Evolutionary conservation across 306 rosid species (phyloP).

Genomic region (Citrullus amarus): DNA sequence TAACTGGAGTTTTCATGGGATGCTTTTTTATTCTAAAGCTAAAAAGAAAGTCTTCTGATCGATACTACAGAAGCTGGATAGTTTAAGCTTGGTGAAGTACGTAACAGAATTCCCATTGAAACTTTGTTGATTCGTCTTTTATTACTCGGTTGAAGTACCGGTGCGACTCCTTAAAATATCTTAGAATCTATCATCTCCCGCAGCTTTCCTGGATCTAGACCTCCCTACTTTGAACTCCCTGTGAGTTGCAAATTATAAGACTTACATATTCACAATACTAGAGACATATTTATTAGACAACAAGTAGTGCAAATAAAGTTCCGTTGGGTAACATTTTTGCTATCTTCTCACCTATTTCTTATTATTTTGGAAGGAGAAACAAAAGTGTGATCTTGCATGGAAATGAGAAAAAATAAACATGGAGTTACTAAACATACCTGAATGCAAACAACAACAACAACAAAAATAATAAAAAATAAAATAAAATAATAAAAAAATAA

Average conservation of each 20-base stretch:
- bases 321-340: background rate
- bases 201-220: slow-evolving; percentile 21
- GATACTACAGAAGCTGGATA: background rate
- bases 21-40: background rate
- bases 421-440: background rate
- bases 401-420: background rate
- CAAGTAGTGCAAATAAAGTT: background rate
- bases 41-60: background rate
- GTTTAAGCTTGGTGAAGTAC: slow-evolving; percentile 5
- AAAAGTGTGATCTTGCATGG: background rate
- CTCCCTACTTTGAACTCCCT: slow-evolving; percentile 44
- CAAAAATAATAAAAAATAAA: too few relatives aligned
- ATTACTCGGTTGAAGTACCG: slow-evolving; percentile 11
- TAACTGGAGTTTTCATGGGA: background rate
- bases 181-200: slow-evolving; percentile 16
- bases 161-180: slow-evolving; percentile 20
- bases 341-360: background rate
- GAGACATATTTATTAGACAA: background rate
- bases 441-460: too few relatives aligned
- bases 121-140: slow-evolving; percentile 14
- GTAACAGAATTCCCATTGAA: background rate
- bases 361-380: background rate
- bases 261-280: slow-evolving; percentile 1
- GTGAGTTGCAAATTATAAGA: slow-evolving; percentile 14
- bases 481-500: too few relatives aligned